phyloP scores from a whole-genome alignment of 2,329 filamentous ascomycete genomes.

The Podosphaera aphanis region DNA sequence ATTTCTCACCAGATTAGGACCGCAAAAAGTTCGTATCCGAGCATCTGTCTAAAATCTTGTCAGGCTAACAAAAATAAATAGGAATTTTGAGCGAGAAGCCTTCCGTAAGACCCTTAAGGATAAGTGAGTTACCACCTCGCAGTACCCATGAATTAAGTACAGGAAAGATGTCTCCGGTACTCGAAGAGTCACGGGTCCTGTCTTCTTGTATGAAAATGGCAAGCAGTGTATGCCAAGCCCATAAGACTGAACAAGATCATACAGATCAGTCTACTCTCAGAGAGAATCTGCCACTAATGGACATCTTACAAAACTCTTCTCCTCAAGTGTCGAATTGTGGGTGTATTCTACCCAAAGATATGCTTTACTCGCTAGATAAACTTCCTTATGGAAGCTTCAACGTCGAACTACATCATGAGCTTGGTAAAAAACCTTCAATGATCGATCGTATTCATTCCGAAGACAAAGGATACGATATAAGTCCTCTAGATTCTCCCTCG shows the following conservation, averaged over 20 bases:
- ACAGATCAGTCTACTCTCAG: too few species aligned
- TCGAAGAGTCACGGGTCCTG: not conserved
- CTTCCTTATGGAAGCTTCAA: not conserved
- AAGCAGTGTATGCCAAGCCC: too few species aligned
- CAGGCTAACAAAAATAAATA: too few species aligned
- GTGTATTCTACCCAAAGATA: too few species aligned
- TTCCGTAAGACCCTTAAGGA: not conserved
- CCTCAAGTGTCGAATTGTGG: too few species aligned
- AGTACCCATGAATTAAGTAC: not conserved
- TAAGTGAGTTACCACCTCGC: not conserved
- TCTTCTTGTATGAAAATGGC: not conserved
- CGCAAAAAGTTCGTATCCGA: too few species aligned
- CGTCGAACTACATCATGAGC: not conserved
- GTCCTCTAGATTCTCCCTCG: constrained; percentile 9
- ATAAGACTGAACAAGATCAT: too few species aligned
- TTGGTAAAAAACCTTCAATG: constrained; percentile 9
- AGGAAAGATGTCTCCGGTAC: constrained; percentile 1
- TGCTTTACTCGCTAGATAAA: not conserved
- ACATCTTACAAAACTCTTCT: too few species aligned
- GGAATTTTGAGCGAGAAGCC: too few species aligned
- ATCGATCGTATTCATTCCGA: constrained; percentile 7
- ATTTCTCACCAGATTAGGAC: too few species aligned
- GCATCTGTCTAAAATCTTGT: too few species aligned
- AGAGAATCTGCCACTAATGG: too few species aligned
- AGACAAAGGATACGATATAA: constrained; percentile 7